Base-by-base conservation (phyloP, 129 eudicot species). In the Centrapalus pauciflorus region DNA sequence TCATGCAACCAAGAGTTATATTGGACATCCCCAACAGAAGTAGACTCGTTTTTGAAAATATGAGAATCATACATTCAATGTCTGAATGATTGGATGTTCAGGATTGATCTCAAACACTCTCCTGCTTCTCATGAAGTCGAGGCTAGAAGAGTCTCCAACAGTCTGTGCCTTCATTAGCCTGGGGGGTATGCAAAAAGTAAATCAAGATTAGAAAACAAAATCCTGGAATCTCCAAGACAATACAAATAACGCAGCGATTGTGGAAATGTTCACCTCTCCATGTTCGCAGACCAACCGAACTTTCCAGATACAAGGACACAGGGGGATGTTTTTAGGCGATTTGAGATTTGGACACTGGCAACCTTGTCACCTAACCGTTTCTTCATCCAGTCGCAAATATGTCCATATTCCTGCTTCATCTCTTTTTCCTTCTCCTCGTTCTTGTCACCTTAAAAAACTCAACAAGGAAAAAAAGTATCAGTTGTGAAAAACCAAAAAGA, bases 281-380 rank as follows among this genome's bases (percentile, higher is more conserved):
- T 93, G 70, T 93, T 93, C n/a, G 96, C 99, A 54, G 99, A 93
- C 96, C 96, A 93, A 55, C 99, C 99, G 72, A 93, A 93, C 65
- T 89, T 93, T 67, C 85, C 96, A 29, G 99, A 82, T 29, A 82
- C 96, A 64, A 89, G 95, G 35, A 89, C 96, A 73, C 99, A 93
- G 8, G 99, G 96, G 5, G 99, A 93, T 61, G 92, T 23, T 72
- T 93, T 93, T 37, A 93, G 79, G 21, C 99, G 96, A 61, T 78
- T 82, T 32, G 99, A 93, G 48, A 93, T 73, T 64, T 93, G 96
- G 54, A 93, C 99, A 64, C 87, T 84, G 10, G 95, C 89, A 45
- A 93, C 99, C 75, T 80, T 93, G 55, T 93, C 99, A 27, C 95
- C 96, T 48, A 92, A 66, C 10, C 80, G 70, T 51, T 79, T 62